Conservation (phyloP, 345 rosid genomes). For the Balakata baccata region DNA sequence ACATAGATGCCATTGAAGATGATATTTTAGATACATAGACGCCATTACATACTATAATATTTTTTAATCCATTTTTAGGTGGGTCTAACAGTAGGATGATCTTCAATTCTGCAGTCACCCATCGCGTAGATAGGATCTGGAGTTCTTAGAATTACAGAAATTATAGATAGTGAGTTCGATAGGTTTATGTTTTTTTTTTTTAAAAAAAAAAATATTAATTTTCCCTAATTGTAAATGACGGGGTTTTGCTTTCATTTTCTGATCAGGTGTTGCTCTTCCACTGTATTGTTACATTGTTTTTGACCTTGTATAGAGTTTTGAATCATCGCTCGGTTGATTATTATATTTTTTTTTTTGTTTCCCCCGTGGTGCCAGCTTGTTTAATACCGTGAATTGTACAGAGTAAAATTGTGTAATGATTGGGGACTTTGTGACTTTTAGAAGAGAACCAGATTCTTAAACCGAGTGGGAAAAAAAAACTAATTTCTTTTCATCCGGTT, state of each 20-base stretch:
- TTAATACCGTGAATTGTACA: no score
- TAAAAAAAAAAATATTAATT: neutral
- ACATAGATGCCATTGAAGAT: neutral
- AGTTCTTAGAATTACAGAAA: constrained; percentile 16
- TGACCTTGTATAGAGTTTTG: constrained; percentile 4
- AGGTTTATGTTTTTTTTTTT: constrained; percentile 1
- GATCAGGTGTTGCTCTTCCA: neutral
- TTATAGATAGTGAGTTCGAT: constrained; percentile 4
- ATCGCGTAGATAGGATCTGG: constrained; percentile 11
- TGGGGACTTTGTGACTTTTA: no score
- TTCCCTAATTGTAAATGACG: constrained; percentile 22
- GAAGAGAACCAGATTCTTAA: no score
- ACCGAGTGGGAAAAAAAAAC: no score
- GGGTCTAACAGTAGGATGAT: constrained; percentile 10
- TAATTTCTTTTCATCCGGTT: no score
- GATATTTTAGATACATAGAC: neutral
- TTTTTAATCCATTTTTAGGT: constrained; percentile 5
- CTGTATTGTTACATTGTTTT: neutral
- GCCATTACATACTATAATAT: neutral
- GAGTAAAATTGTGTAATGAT: no score
- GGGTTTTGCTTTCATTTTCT: neutral
- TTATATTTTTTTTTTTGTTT: no score
- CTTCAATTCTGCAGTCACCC: neutral
- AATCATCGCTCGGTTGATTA: neutral
- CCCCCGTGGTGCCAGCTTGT: no score